Base-by-base conservation (phyloP, 352 stramenopile genomes). In the Pythium aquatile region DNA sequence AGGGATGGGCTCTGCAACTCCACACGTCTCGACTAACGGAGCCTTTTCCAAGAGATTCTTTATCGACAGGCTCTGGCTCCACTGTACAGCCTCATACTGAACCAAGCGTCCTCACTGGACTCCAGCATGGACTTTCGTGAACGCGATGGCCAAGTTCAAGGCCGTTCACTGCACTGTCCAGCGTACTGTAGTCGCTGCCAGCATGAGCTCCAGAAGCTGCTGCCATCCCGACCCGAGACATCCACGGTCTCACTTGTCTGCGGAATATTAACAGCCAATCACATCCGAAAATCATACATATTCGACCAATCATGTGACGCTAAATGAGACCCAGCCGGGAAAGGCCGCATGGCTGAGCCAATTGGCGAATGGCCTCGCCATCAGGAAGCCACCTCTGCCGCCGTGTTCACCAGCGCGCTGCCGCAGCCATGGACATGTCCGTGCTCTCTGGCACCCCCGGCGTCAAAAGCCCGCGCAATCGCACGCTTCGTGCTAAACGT, bases 291-390 rank as follows among this genome's bases (percentile, higher is more conserved):
- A 24, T 0, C n/a, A 16, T 26, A 51, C 1, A 51, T 29, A 51
- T 51, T 51, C 17, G 29, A 2, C 44, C 44, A 51, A 51, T 51
- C 5, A 51, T 10, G 2, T 20, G 17, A 16, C 5, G 1, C n/a
- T 30, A 6, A 10, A 30, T 7, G n/a, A 26, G n/a, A 24, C 3
- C n/a, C 39, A 24, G 16, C 14, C 8, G 9, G 20, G 44, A 51
- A 51, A 51, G 20, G 44, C n/a, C 44, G n/a, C n/a, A 51, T 51
- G 39, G 14, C 24, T 24, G 3, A 51, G 17, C 17, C 5, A 6
- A 51, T 51, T 51, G 44, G 17, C 44, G n/a, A 51, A 51, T 51
- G 44, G 11, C 44, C 44, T 24, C 44, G 17, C 44, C 44, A 51
- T 20, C 44, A 51, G 44, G 44, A 51, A 29, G 44, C 10, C 44